Percentiles rank a stretch among this genome's conserved stretches.
Conservation (phyloP, 352 stramenopile genomes). For the Pythium dissotocum region DNA sequence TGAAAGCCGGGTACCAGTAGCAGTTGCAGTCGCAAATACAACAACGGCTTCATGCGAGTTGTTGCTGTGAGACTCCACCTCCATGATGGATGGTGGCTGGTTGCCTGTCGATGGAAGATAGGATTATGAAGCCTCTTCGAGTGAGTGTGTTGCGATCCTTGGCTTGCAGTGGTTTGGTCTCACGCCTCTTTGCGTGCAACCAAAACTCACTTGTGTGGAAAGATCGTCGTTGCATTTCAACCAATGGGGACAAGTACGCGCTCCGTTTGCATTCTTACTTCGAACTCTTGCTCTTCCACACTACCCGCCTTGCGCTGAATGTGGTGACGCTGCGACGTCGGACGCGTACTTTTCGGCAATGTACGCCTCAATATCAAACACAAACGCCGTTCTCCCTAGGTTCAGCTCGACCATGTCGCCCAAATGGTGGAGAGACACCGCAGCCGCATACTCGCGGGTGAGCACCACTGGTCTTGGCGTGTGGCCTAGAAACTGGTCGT, state of each 20-base stretch:
- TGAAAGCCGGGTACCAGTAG: not conserved
- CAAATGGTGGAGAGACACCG: conserved; percentile 35
- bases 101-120: not conserved
- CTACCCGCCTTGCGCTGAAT: no score
- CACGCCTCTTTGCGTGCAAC: not conserved
- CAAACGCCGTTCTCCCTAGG: conserved; percentile 28
- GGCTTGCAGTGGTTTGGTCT: not conserved
- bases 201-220: not conserved
- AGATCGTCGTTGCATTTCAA: not conserved
- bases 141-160: not conserved
- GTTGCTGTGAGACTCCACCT: not conserved
- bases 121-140: no score
- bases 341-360: not conserved
- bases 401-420: conserved; percentile 33
- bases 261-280: no score
- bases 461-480: conserved; percentile 5
- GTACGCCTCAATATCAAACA: conserved; percentile 32
- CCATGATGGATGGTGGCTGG: not conserved
- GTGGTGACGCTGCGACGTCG: not conserved
- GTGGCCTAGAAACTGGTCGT: conserved; percentile 28
- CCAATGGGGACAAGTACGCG: not conserved
- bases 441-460: conserved; percentile 20
- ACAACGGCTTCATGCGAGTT: no score
- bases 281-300: no score
- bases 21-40: not conserved